phyloP scores from a whole-genome alignment of 805 yeast species.

The Helenozyma baotianmanensis region DNA sequence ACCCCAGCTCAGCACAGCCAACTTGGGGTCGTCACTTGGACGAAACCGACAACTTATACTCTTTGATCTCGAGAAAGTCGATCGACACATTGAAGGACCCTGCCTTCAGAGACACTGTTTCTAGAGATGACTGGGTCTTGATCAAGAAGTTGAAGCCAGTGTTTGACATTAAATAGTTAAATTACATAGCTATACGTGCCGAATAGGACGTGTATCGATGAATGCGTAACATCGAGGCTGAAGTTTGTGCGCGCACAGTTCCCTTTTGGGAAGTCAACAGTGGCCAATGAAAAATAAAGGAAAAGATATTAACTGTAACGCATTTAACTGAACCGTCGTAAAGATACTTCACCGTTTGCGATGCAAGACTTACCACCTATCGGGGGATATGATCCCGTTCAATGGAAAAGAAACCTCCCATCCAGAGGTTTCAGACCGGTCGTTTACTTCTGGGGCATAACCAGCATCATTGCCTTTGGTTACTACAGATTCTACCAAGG shows the following conservation, averaged over 20 bases:
- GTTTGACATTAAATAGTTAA: slow-evolving; percentile 66
- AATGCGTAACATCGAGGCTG: too few species aligned
- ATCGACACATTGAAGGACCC: slow-evolving; percentile 98
- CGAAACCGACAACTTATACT: slow-evolving; percentile 84
- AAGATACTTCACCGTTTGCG: background rate
- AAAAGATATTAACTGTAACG: slow-evolving; percentile 4
- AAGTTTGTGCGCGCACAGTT: background rate
- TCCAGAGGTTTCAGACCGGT: slow-evolving; percentile 80
- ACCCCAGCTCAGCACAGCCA: slow-evolving; percentile 89
- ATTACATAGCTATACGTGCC: slow-evolving; percentile 1
- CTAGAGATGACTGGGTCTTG: slow-evolving; percentile 94
- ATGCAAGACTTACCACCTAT: slow-evolving; percentile 84
- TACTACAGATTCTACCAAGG: slow-evolving; percentile 63
- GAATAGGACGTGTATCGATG: too few species aligned
- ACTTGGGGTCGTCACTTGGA: slow-evolving; percentile 99
- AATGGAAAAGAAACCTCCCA: slow-evolving; percentile 86
- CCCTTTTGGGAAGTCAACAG: slow-evolving; percentile 6
- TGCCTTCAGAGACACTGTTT: slow-evolving; percentile 91
- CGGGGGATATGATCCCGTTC: slow-evolving; percentile 81
- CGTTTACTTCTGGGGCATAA: slow-evolving; percentile 60
- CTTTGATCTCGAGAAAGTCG: slow-evolving; percentile 83
- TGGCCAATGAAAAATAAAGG: slow-evolving; percentile 13
- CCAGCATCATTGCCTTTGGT: slow-evolving; percentile 65
- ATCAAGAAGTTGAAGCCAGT: slow-evolving; percentile 83
- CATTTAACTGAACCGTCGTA: background rate